A percentile compares a stretch with the other conserved stretches of the same genome.
These are phyloP conservation scores for Fusarium euwallaceae DNA, from an alignment of 2,329 filamentous ascomycete genomes.

Conservation along the genomic window DNA sequence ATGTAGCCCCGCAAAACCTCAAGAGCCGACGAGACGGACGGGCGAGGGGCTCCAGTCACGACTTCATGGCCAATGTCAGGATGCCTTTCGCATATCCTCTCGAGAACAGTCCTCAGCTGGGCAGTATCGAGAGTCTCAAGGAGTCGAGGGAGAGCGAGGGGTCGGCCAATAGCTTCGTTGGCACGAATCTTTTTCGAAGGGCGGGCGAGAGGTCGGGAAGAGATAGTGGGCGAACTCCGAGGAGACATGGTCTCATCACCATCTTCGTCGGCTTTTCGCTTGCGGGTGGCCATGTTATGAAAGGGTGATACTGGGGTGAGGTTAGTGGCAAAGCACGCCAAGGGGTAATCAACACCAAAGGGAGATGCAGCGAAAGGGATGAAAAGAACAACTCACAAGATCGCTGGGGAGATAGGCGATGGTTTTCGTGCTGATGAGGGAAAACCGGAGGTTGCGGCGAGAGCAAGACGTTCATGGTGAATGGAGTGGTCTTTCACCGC, in stretches of 20 bases:
- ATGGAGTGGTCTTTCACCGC: constrained; percentile 13
- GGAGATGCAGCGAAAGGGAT: not conserved
- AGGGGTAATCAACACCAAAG: constrained; percentile 1
- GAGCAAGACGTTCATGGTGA: constrained; percentile 73
- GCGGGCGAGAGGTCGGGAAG: constrained; percentile 75
- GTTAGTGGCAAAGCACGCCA: constrained; percentile 39
- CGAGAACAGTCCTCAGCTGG: constrained; percentile 87
- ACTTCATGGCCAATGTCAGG: constrained; percentile 89
- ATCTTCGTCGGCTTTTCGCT: constrained; percentile 90
- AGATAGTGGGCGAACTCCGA: constrained; percentile 81
- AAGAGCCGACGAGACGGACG: constrained; percentile 83
- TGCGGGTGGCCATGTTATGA: constrained; percentile 70
- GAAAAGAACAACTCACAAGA: constrained; percentile 61
- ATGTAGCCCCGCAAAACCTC: constrained; percentile 87
- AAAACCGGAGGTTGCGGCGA: constrained; percentile 71
- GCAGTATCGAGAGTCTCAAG: constrained; percentile 92
- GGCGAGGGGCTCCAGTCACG: constrained; percentile 85
- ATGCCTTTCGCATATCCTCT: constrained; percentile 90
- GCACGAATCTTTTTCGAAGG: constrained; percentile 73
- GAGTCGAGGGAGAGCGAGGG: constrained; percentile 74
- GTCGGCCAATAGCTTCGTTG: constrained; percentile 74
- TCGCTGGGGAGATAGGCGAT: constrained; percentile 67
- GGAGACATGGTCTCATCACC: constrained; percentile 91
- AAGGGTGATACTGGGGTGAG: constrained; percentile 57
- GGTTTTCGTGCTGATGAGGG: constrained; percentile 69